These are phyloP conservation scores for Globisporangium carolinianum DNA, from an alignment of 352 stramenopile species.

Conservation along the genomic window DNA sequence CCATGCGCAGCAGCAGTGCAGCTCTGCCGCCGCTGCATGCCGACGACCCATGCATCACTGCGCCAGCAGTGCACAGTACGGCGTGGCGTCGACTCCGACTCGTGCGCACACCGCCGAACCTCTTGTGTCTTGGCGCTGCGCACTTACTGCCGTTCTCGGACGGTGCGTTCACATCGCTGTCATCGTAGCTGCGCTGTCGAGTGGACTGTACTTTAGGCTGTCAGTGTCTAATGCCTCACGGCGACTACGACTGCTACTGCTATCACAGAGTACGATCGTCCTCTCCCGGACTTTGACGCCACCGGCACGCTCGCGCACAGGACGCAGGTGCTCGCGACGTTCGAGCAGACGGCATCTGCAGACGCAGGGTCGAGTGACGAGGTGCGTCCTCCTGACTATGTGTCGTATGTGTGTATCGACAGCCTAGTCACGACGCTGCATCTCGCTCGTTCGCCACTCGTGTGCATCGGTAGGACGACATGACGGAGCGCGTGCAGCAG, in stretches of 20 bases:
- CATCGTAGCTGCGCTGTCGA: too few relatives aligned
- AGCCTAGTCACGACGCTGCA: background rate
- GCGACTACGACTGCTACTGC: too few relatives aligned
- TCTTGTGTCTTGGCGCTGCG: slow-evolving; percentile 10
- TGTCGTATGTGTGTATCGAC: background rate
- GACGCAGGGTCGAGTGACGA: slow-evolving; percentile 32
- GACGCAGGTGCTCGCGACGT: slow-evolving; percentile 18
- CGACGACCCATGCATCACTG: slow-evolving; percentile 1
- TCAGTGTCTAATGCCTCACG: background rate
- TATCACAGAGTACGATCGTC: slow-evolving; percentile 24
- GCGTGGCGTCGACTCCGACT: slow-evolving; percentile 20
- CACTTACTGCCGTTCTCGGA: slow-evolving; percentile 10
- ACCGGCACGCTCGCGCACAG: slow-evolving; percentile 20
- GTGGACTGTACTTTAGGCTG: background rate
- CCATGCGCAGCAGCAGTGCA: background rate
- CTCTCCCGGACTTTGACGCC: slow-evolving; percentile 32
- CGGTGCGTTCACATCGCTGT: background rate
- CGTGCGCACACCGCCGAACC: slow-evolving; percentile 16
- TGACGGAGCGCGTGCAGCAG: slow-evolving; percentile 8
- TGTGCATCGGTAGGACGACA: slow-evolving; percentile 7
- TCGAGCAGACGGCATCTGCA: slow-evolving; percentile 20
- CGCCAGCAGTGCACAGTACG: slow-evolving; percentile 18
- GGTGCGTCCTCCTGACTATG: background rate
- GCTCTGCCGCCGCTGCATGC: background rate
- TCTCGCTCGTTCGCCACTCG: background rate